Base-by-base conservation (phyloP, 148 eudicot species). In the Fallopia convolvulus region DNA sequence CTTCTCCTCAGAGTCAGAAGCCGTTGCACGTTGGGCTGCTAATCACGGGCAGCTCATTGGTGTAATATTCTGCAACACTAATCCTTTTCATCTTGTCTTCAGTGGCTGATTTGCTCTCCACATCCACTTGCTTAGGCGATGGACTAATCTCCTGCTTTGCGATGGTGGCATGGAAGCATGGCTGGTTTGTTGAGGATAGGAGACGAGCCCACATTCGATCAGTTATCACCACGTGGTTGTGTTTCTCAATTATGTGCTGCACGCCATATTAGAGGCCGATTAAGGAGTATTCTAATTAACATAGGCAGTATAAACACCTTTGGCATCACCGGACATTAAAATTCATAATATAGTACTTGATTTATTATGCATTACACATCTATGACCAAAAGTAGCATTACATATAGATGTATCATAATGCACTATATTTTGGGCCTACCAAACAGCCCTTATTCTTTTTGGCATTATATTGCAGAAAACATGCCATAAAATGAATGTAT, bases 141-240 rank as follows among this genome's bases (percentile, higher is more conserved):
- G 1, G 15, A 21, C 30, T 58, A 21, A 20, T 58, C 9, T 58
- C 65, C 65, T 58, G 30, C 65, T 58, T 58, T 9, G 30, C 65
- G 33, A 58, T 58, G 33, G 30, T 58, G 30, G 65, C 11, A 11
- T 58, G 65, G 65, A 70, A 70, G 73, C 44, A 33, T 70, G 73
- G 97, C 80, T 89, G 94, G 83, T 88, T 90, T 39, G 94, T 92
- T 0, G 94, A 92, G 40, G 97, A 89, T 52, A 92, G 91, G 10
- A 92, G 89, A 78, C 94, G 82, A 8, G 94, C 94, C 97, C 97
- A 92, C 97, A 92, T 92, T 81, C 97, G 85, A 79, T 92, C 97
- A 1, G 94, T 92, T 81, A 90, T 90, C 70, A 87, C 87, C 8
- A 90, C 97, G 33, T 84, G 77, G 86, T 90, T 88, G 75, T 81